Conservation (phyloP, 768 basidiomycete species). For the Myochromella boudieri region DNA sequence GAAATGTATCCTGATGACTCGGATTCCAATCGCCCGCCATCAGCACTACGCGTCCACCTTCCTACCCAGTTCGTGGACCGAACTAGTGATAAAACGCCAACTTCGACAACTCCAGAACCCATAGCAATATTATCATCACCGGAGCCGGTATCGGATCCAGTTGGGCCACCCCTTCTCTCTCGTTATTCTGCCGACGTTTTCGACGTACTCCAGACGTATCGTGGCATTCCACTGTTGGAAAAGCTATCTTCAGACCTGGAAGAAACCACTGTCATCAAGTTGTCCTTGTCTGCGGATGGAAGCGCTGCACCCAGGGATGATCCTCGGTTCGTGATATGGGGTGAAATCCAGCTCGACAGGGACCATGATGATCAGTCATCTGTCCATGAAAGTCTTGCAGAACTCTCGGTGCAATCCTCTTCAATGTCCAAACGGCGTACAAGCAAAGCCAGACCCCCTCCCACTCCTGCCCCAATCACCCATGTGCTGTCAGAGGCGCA, state of each 20-base stretch:
- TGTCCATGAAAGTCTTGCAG: constrained; percentile 34
- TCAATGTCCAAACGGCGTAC: constrained; percentile 34
- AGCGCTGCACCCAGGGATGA: constrained; percentile 79
- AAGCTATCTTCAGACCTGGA: constrained; percentile 54
- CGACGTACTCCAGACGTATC: constrained; percentile 78
- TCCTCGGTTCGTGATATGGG: constrained; percentile 92
- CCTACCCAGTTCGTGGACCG: constrained; percentile 9
- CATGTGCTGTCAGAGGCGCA: constrained; percentile 27
- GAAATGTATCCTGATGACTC: constrained; percentile 16
- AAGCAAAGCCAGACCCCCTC: constrained; percentile 29
- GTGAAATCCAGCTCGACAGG: constrained; percentile 44
- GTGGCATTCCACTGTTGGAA: constrained; percentile 74
- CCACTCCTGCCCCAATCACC: constrained; percentile 11
- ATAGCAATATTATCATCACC: constrained; percentile 8
- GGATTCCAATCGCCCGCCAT: constrained; percentile 24
- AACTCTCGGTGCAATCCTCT: constrained; percentile 29
- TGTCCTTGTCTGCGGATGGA: constrained; percentile 66
- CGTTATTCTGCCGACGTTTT: constrained; percentile 76
- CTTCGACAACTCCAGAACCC: constrained; percentile 9
- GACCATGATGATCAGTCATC: constrained; percentile 31
- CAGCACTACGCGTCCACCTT: constrained; percentile 23
- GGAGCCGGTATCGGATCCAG: constrained; percentile 35
- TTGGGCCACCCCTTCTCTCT: constrained; percentile 54
- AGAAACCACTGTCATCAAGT: constrained; percentile 68
- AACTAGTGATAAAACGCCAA: constrained; percentile 13